Evolutionary conservation across 2,329 filamentous ascomycete species (phyloP).

Genomic region (Fusarium dlaminii): DNA sequence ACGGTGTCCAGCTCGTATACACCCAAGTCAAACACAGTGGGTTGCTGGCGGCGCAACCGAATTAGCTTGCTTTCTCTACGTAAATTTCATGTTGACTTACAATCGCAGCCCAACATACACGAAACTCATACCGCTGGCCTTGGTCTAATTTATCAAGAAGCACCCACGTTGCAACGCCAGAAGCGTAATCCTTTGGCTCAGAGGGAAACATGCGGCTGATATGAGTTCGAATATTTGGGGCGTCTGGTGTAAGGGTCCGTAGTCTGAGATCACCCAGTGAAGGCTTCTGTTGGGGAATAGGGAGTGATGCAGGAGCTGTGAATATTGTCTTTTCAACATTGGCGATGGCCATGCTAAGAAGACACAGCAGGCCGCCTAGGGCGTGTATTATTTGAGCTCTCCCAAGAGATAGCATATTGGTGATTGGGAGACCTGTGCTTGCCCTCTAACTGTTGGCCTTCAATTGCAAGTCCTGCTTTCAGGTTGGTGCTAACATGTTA

Average conservation of each 20-base stretch:
- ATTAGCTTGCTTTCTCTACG: slow-evolving; percentile 10
- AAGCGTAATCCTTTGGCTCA: slow-evolving; percentile 50
- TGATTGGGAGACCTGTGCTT: background rate
- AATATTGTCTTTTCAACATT: slow-evolving; percentile 96
- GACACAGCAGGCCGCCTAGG: slow-evolving; percentile 23
- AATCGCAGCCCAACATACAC: slow-evolving; percentile 92
- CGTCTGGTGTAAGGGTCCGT: slow-evolving; percentile 68
- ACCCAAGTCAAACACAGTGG: slow-evolving; percentile 79
- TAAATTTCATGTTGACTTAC: slow-evolving; percentile 62
- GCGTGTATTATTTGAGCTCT: background rate
- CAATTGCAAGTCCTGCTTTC: background rate
- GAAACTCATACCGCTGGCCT: slow-evolving; percentile 85
- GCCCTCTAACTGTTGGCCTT: background rate
- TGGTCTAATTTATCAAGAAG: slow-evolving; percentile 75
- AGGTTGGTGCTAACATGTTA: background rate
- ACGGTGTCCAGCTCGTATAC: slow-evolving; percentile 70
- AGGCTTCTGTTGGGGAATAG: slow-evolving; percentile 57
- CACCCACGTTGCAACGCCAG: slow-evolving; percentile 79
- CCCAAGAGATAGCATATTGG: slow-evolving; percentile 11
- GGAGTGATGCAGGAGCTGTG: slow-evolving; percentile 69
- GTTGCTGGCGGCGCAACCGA: slow-evolving; percentile 70
- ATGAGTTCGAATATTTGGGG: slow-evolving; percentile 66
- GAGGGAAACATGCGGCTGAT: slow-evolving; percentile 76
- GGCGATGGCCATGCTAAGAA: slow-evolving; percentile 52
- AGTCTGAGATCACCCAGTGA: slow-evolving; percentile 67